Base-by-base conservation (phyloP, 805 yeast genomes). In the Cyberlindnera lachancei region DNA sequence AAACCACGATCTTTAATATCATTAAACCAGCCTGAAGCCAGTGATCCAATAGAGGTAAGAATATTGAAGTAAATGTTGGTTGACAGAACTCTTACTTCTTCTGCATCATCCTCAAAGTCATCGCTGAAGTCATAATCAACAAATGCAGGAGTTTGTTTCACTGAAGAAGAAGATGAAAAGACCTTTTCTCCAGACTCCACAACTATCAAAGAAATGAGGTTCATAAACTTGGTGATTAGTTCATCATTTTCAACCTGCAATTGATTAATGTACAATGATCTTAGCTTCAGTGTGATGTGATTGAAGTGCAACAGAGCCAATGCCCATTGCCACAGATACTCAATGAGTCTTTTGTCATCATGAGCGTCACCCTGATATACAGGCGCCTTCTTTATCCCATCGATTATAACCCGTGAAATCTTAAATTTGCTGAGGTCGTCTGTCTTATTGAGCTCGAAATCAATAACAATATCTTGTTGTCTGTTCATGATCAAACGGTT, bases 321-420 rank as follows among this genome's bases (percentile, higher is more conserved):
- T 39, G 58, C 59, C 94, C 94, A 87, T 35, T 74, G 59, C 78
- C 83, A 79, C 21, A 80, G 43, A 48, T 70, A 80, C 15, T 53
- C 59, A 18, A 66, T 48, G 27, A 64, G 50, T 4, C 49, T 51
- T 18, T 44, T 37, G 15, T 56, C 60, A 17, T 61, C 60, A 25
- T 66, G 68, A 12, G 46, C 48, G 7, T 58, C 72, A 18, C 62
- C 63, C 16, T 63, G 68, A 22, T 52, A 47, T 4, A 59, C 51
- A 18, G 57, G 46, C 2, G 52, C 43, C 6, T 44, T 34, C 6
- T 42, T 32, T 6, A 70, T 42, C 19, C 48, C 46, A 0, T 55
- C 41, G 7, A 79, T 37, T 20, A 81, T 50, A 2, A n/a, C 23
- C 15, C 41, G 28, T 12, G 60, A 55, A 14, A 63, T 42, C 26